Base-by-base conservation (phyloP, 768 basidiomycete genomes). In the Boletus insuetus region DNA sequence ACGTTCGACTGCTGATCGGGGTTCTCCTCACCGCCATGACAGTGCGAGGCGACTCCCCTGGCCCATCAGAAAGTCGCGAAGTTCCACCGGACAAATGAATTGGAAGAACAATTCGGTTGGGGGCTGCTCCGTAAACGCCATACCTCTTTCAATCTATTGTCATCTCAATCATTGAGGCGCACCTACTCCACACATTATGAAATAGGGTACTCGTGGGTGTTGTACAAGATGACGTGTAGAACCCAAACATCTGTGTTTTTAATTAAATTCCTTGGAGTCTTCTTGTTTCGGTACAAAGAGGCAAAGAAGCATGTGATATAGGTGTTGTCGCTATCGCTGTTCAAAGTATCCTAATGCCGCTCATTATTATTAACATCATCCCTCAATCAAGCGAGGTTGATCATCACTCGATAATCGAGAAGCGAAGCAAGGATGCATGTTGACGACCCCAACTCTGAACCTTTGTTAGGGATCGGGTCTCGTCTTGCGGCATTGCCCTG, bases 321-420 rank as follows among this genome's bases (percentile, higher is more conserved):
- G 48, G 89, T 81, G 93, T 97, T 73, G 93, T 98, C 62, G 94
- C 98, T 71, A 80, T 98, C 65, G 91, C 96, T 71, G 89, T 98
- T 55, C 89, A 5, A n/a, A 4, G 12, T 97, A 57, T 96, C 94
- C 78, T 98, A 98, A 79, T 90, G 94, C 65, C 91, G 93, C 58
- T 86, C 29, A 22, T 47, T 45, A 49, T 63, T 54, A 98, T 98
- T 94, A 75, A 94, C 38, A 49, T 38, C 24, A 96, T 74, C 95
- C 94, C 94, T 35, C 93, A 35, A 97, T 72, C 96, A 98, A 75
- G 94, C 95, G 42, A 89, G 83, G 73, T 97, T 98, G 81, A 98
- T 97, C n/a, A n/a, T n/a, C 90, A 96, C 78, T 85, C 91, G 74
- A 91, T 93, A 46, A 96, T 98, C 72, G 46, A 35, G 60, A 60